Evolutionary conservation across 306 rosid species (phyloP), one percentile per base, ranked within the genome.

Genomic region (Pyrus pyrifolia): DNA sequence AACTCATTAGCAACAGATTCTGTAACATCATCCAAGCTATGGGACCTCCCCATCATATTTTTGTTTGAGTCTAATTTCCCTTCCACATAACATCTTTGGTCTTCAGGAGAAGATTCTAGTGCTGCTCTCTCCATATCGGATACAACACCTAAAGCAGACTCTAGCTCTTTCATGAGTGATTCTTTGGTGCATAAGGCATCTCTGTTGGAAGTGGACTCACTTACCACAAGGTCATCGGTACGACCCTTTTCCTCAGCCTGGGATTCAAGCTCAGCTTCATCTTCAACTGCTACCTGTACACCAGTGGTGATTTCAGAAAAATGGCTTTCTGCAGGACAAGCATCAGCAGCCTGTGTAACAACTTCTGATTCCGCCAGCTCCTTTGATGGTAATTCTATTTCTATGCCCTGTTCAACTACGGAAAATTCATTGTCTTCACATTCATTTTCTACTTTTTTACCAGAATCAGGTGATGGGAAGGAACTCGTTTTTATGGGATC

Each of bases 141-240:
- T 78, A 87, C 78, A 49, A 77, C 68, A 76, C 70, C 84, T 67
- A 95, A 87, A 71, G 93, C 97, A 17, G 87, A 92, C 67, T 92
- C 97, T 72, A 95, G 67, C 73, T 95, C 99, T 82, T 87, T 80
- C 92, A 89, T 75, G 77, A 91, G 85, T 71, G 86, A 82, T 76
- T 90, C 93, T 85, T 83, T 87, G 21, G 88, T 77, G 73, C 79
- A 81, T 17, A 76, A 45, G 67, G 29, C 89, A 74, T 76, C 82
- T 31, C 78, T 84, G 67, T 78, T 66, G 29, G 80, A 60, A 70
- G 81, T 44, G 69, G 46, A 22, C 70, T 88, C 81, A 52, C 73
- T 73, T 40, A 80, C 71, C 65, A 40, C 73, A 31, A 42, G 45
- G 40, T 73, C 83, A 57, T 87, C 87, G 25, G 49, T 71, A 72